Percentiles rank a stretch among this genome's conserved stretches.
phyloP scores from a whole-genome alignment of 148 eudicot genomes.

The Amaranthus palmeri region DNA sequence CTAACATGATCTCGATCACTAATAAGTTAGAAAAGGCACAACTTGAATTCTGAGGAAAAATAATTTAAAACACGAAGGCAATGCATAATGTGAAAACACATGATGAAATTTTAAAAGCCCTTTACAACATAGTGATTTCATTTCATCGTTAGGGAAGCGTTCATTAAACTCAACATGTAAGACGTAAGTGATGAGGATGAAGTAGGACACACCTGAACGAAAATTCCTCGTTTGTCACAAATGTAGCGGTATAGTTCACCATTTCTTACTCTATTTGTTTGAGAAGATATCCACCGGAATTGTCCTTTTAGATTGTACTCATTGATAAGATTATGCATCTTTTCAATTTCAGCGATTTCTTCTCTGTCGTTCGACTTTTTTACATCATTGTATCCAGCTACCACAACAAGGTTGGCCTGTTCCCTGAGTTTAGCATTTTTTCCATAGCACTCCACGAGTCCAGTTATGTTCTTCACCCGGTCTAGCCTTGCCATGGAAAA shows the following conservation, averaged over 20 bases:
- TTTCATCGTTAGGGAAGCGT: no score
- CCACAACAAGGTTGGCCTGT: conserved; percentile 68
- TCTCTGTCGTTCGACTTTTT: conserved; percentile 86
- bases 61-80: no score
- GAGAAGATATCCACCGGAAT: conserved; percentile 75
- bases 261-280: conserved; percentile 77
- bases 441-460: conserved; percentile 84
- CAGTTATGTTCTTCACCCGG: conserved; percentile 84
- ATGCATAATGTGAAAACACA: no score
- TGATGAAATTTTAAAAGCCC: no score
- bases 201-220: conserved; percentile 67
- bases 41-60: no score
- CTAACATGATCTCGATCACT: no score
- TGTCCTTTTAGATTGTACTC: conserved; percentile 70
- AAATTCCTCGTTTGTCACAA: conserved; percentile 81
- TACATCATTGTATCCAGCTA: conserved; percentile 86
- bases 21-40: no score
- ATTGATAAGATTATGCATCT: conserved; percentile 79
- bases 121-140: no score
- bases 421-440: conserved; percentile 66
- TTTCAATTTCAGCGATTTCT: conserved; percentile 86
- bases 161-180: neutral
- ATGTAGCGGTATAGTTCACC: conserved; percentile 97
- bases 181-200: neutral
- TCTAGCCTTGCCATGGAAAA: conserved; percentile 99